Evolutionary conservation across 2,329 filamentous ascomycete species (phyloP), one percentile per base, ranked within the genome.

Genomic region (Chrysoporthe cubensis): DNA sequence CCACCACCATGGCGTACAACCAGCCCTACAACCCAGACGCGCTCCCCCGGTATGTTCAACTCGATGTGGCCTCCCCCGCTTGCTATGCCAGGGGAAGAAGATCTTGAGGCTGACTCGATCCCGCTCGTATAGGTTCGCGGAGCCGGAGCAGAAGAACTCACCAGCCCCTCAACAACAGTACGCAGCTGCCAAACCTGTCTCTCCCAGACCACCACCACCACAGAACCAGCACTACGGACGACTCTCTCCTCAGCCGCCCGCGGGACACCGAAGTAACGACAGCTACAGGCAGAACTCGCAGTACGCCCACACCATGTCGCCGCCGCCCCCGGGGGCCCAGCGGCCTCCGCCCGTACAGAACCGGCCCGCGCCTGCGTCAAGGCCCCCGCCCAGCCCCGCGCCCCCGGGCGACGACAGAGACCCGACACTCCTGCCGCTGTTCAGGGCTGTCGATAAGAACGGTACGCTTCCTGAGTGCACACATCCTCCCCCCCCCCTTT

Each of bases 1-100:
- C 56, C 37, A 80, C 77, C 70, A 80, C 77, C 70, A 98, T 98
- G 95, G 95, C 95, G 66, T 98, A 98, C 85, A 97, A 97, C 81
- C 90, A 89, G 79, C 88, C 91, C 66, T 96, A 94, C 83, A 97
- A 99, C 79, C 94, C 94, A 44, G 95, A 99, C 83, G 92, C 94
- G 77, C 88, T 99, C 71, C 95, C 95, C 77, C 93, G 93, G 91
- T 96, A 85, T 82, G 90, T 59, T 63, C 52, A 62, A 40, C 60
- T 42, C 18, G 34, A 16, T 7, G 16, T 26, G 1, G 8, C 40
- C 13, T 11, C n/a, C 3, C 14, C 4, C 21, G 1, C 11, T 21
- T 62, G 40, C 37, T 57, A 26, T n/a, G 63, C 50, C 61, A 58
- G 26, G 9, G 54, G 62, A 44, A 44, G 42, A 3, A 18, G 2